phyloP scores from a whole-genome alignment of 768 basidiomycete genomes.

The Kwoniella sp. region DNA sequence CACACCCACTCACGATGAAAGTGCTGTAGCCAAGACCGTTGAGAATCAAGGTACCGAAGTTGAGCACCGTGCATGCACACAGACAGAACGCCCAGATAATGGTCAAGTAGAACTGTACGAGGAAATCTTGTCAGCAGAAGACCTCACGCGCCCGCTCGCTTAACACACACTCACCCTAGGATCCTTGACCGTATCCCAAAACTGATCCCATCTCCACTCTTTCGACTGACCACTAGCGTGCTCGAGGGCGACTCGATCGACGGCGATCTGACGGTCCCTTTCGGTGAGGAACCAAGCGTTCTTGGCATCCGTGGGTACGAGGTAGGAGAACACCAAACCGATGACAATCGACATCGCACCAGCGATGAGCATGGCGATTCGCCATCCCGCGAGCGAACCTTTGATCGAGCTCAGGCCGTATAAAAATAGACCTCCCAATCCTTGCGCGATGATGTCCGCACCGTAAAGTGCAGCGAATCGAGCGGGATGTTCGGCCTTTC shows the following conservation, averaged over 20 bases:
- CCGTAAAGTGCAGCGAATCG: constrained; percentile 35
- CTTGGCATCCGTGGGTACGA: constrained; percentile 27
- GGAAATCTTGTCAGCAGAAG: too few relatives aligned
- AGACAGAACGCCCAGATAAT: constrained; percentile 38
- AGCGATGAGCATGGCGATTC: constrained; percentile 34
- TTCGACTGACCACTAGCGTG: constrained; percentile 32
- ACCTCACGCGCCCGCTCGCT: too few relatives aligned
- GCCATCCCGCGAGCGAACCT: constrained; percentile 27
- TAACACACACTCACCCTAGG: background rate
- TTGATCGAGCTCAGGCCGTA: constrained; percentile 20
- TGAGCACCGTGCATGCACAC: constrained; percentile 31
- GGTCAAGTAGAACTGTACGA: constrained; percentile 22
- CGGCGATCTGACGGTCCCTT: constrained; percentile 31
- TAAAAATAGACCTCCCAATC: constrained; percentile 29
- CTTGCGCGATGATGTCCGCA: constrained; percentile 33
- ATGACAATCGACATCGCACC: constrained; percentile 29
- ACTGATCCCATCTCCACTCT: constrained; percentile 30
- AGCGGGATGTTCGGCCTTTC: constrained; percentile 39
- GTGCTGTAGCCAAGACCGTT: constrained; percentile 31
- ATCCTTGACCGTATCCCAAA: constrained; percentile 33
- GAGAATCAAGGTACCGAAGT: constrained; percentile 37
- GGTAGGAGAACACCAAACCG: constrained; percentile 28
- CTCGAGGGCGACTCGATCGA: constrained; percentile 36
- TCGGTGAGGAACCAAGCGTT: constrained; percentile 38
- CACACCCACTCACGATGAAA: constrained; percentile 4